Base-by-base conservation (phyloP, 1,139 yeast genomes). In the Kodamaea fungicola region DNA sequence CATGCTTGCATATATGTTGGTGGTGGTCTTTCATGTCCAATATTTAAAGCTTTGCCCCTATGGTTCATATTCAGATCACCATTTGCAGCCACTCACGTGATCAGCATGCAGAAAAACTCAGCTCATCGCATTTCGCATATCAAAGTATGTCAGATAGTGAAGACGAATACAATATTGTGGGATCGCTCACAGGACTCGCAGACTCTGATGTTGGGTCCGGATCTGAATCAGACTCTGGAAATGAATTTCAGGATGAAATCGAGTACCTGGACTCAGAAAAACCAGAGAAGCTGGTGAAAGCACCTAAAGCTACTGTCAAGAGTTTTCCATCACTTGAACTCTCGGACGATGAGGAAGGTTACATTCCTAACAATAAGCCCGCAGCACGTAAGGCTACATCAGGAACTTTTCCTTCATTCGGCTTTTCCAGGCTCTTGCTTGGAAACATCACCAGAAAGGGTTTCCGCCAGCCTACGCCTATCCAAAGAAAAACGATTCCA, bases 401-500 rank as follows among this genome's bases (percentile, higher is more conserved):
- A 41, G 95, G 96, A 31, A 76, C 95, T 27, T 90, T 90, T 67
- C 88, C 88, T 6, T 84, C 95, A 31, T 83, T 92, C 66, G 98
- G 97, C 2, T 71, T 94, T 38, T 83, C 95, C 19, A 84, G 83
- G 53, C 69, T 75, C 40, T 60, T 90, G 9, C 60, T 89, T 39
- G 62, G 71, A 29, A 92, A 89, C 51, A 84, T 94, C 40, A 60
- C 79, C 39, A 81, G 80, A 46, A 90, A 88, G 56, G 99, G 99
- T 0, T 94, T 80, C 65, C 83, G 80, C 51, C 95, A 86, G 49
- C 98, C 99, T 7, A 94, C 99, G 0, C 98, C 99, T 2, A 94
- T 94, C 58, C 99, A 94, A 64, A 74, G 98, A 45, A 90, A 90
- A 57, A 83, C 98, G 3, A 87, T 94, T 41, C 98, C 98, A 1